phyloP scores from a whole-genome alignment of 306 rosid species.

The Morella rubra region DNA sequence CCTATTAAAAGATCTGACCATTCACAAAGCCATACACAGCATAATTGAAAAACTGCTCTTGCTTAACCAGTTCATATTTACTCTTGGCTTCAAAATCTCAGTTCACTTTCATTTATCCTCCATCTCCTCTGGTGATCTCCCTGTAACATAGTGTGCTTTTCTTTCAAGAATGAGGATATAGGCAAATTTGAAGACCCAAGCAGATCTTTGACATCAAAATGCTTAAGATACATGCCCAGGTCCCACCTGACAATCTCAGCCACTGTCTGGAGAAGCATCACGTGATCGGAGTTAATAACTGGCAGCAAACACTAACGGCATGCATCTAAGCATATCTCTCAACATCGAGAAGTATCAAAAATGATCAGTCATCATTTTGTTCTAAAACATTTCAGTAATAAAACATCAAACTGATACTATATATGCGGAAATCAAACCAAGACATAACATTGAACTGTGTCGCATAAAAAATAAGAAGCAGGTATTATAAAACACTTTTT shows the following conservation, averaged over 20 bases:
- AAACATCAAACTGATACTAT: not conserved
- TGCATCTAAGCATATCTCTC: constrained; percentile 1
- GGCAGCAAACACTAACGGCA: constrained; percentile 3
- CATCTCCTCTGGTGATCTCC: not conserved
- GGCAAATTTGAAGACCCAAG: not conserved
- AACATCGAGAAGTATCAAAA: constrained; percentile 4
- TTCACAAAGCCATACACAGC: not conserved
- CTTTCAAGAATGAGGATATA: not conserved
- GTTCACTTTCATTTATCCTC: not conserved
- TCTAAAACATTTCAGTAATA: not conserved
- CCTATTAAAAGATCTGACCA: not conserved
- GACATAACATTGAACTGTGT: not conserved
- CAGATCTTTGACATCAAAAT: not conserved
- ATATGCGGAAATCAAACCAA: not conserved
- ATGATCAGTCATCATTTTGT: not conserved
- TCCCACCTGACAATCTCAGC: constrained; percentile 45
- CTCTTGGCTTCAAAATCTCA: not conserved
- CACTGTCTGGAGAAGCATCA: constrained; percentile 67
- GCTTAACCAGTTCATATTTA: not conserved
- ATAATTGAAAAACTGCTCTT: not conserved
- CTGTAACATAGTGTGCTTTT: not conserved
- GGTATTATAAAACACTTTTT: not conserved
- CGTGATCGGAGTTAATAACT: constrained; percentile 12
- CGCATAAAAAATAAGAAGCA: not conserved
- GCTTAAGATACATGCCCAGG: not conserved